phyloP scores from a whole-genome alignment of 108 stramenopile species.

The Parietichytrium sp. region DNA sequence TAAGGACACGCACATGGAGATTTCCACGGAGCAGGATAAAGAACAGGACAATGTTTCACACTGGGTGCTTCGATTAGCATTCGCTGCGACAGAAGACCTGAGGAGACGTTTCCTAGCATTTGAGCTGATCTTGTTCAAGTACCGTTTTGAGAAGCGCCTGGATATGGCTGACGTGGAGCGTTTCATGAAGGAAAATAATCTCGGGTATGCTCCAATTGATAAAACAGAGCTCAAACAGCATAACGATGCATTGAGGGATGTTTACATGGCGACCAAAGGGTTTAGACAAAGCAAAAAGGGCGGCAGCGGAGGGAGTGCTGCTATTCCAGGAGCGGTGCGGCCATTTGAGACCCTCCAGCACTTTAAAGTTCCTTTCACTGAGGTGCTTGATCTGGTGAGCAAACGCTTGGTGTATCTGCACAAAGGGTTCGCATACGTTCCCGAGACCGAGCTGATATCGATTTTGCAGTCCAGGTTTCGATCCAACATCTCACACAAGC shows the following conservation, averaged over 20 bases:
- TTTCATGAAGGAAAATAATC: slow-evolving; percentile 66
- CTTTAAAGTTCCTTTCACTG: slow-evolving; percentile 85
- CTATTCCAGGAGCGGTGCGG: slow-evolving; percentile 33
- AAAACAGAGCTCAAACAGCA: slow-evolving; percentile 59
- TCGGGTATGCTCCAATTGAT: slow-evolving; percentile 66
- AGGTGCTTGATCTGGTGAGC: slow-evolving; percentile 79
- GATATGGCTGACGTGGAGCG: slow-evolving; percentile 44
- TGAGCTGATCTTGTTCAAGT: slow-evolving; percentile 65
- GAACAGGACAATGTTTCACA: neutral
- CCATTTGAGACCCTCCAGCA: slow-evolving; percentile 57
- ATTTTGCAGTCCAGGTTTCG: slow-evolving; percentile 75
- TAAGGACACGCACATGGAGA: slow-evolving; percentile 8
- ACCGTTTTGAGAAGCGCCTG: slow-evolving; percentile 72
- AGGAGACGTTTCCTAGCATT: slow-evolving; percentile 54
- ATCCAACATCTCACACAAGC: slow-evolving; percentile 39
- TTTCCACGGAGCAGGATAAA: neutral
- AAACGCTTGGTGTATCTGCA: slow-evolving; percentile 76
- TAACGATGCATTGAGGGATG: slow-evolving; percentile 24
- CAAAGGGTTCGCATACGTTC: slow-evolving; percentile 82
- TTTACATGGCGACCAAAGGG: slow-evolving; percentile 52
- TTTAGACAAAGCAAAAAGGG: no score
- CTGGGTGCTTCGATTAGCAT: slow-evolving; percentile 10
- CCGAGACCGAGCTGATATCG: slow-evolving; percentile 70
- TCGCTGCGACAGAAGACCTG: slow-evolving; percentile 55
- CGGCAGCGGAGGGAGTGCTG: slow-evolving; percentile 45